Conservation (phyloP, 768 basidiomycete species). For the Leccinum pellstonianum region DNA sequence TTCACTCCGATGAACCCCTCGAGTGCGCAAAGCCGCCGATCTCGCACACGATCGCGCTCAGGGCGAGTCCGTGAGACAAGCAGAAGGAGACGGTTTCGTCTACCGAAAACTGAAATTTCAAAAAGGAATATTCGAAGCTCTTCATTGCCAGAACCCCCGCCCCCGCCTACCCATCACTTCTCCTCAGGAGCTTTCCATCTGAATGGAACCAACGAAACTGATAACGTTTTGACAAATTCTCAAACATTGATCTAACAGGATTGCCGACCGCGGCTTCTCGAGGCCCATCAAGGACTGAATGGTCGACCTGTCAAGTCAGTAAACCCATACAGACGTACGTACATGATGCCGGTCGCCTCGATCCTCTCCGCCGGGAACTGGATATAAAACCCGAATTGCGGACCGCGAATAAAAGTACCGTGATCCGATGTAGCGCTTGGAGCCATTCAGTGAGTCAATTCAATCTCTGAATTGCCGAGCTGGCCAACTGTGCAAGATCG, state of each 20-base stretch:
- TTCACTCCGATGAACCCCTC: neutral
- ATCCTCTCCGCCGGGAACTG: neutral
- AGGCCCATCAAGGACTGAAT: neutral
- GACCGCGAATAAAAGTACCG: slow-evolving; percentile 5
- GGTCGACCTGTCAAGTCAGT: neutral
- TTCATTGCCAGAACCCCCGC: neutral
- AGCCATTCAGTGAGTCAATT: neutral
- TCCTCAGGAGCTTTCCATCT: neutral
- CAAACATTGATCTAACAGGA: neutral
- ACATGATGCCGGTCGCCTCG: neutral
- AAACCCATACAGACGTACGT: neutral
- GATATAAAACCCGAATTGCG: slow-evolving; percentile 1
- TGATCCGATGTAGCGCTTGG: neutral
- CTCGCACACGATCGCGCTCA: neutral
- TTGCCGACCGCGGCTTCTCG: neutral
- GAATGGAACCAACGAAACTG: neutral
- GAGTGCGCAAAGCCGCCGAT: neutral
- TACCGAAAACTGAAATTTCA: neutral
- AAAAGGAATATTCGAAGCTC: neutral
- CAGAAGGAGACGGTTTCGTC: neutral
- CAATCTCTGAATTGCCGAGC: neutral
- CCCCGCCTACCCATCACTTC: neutral
- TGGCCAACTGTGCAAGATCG: slow-evolving; percentile 2
- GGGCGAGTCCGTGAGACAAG: neutral
- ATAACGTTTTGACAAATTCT: neutral